Base-by-base conservation (phyloP, 371 early-diverging fungal genomes). In the Mortierella sp. region DNA sequence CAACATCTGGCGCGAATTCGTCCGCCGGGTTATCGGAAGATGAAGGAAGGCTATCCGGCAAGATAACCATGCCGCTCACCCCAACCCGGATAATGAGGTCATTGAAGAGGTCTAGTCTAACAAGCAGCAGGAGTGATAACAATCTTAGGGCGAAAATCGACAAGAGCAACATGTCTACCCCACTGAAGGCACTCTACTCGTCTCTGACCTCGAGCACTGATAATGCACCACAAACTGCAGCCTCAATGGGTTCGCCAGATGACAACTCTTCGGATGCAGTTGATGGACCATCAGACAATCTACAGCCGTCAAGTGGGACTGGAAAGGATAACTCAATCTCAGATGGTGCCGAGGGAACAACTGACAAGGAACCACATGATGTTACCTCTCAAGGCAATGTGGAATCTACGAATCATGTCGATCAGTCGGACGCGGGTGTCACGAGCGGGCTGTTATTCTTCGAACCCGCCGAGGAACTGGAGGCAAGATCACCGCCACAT, bases 71-170 rank as follows among this genome's bases (percentile, higher is more conserved):
- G 3, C 45, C 68, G 5, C 52, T 66, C 28, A 50, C 65, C 0
- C 61, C 69, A 0, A 61, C 48, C 6, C 56, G 69, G 37, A 54
- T 54, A 7, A 74, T 74, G 68, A 68, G 64, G 28, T 60, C 69
- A 0, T 43, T 68, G 24, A 50, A 60, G 9, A 24, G 69, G 22
- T 64, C 56, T 9, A 63, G 60, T 22, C 57, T 68, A 1, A 34
- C 45, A 21, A 74, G 31, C 46, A 74, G 68, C 65, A 68, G 64
- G 37, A 61, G 76, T 34, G 76, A 74, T n/a, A 64, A 60, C 37
- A 71, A 71, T 21, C 56, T 71, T 14, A 59, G 45, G 44, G 48
- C 39, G 3, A 66, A 29, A 25, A 59, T 66, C 24, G 66, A 66
- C 44, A 46, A 40, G 27, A 28, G 40, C 28, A 52, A 49, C 41